Percentiles rank a stretch among this genome's conserved stretches.
Conservation (phyloP, 176 grass and related monocot genomes). For the Carex kokanica region DNA sequence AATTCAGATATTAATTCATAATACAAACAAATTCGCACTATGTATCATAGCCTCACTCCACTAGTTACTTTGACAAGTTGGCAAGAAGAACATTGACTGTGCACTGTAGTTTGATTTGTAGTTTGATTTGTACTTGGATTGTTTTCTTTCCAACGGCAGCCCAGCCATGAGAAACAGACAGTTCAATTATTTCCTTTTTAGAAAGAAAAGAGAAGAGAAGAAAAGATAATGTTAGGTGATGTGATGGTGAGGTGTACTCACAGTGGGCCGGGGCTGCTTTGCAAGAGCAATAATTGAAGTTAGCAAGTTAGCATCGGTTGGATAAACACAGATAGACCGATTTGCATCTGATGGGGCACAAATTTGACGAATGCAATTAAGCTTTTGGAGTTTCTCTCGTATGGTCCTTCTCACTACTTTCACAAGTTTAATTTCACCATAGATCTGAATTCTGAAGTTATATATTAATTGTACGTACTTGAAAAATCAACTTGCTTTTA, state of each 20-base stretch:
- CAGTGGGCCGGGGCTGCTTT: background rate
- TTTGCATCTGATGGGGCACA: background rate
- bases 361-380: slow-evolving; percentile 3
- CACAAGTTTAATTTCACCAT: background rate
- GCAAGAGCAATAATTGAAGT: background rate
- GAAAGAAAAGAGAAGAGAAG: background rate
- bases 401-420: background rate
- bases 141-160: background rate
- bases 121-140: no score
- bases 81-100: background rate
- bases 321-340: background rate
- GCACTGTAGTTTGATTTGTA: background rate
- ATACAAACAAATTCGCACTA: no score
- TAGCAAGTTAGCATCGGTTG: background rate
- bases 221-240: background rate
- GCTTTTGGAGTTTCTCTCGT: background rate
- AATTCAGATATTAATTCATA: no score
- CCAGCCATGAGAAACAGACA: background rate
- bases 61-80: no score
- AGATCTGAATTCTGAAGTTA: background rate
- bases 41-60: no score
- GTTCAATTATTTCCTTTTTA: background rate
- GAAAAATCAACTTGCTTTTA: no score
- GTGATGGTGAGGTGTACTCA: background rate
- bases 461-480: background rate